Base-by-base conservation (phyloP, 495 filamentous ascomycete species). In the Aspergillus incahuasiensis region DNA sequence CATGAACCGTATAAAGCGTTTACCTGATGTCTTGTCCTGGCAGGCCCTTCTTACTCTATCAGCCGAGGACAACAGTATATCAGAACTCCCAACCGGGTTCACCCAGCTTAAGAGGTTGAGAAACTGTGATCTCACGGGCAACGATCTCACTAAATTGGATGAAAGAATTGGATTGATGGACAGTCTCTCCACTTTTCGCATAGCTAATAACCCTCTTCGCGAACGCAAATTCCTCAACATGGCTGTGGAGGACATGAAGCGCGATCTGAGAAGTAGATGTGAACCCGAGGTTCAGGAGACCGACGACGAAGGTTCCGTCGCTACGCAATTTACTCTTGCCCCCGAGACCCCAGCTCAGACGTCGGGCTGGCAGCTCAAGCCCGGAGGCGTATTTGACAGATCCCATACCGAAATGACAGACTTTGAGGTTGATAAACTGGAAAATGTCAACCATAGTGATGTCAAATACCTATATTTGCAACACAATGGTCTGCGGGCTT, bases 191-290 rank as follows among this genome's bases (percentile, higher is more conserved):
- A 84, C 82, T 54, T 79, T 97, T 38, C 82, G 82, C 11, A 76
- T 98, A 34, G 83, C 84, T 43, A 90, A 89, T 13, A 98, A 98
- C 63, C 94, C 94, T 5, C 70, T 98, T 12, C 76, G 86, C 42
- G 91, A 96, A 60, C 90, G 88, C 60, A 95, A 88, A 66, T 87
- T 94, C 52, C 74, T 91, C 28, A 85, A 75, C 19, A 88, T 96
- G 77, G 77, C 78, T 21, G 90, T 89, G 0, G 88, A 90, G 18
- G 88, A 91, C 49, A 68, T 98, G 61, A 96, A 96, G 72, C 79
- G 78, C 40, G 85, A 86, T 58, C 74, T 98, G 47, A 82, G 81
- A 32, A 78, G 78, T 38, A 81, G 89, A 19, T 74, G 94, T 41
- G 82, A 86, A 52, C 86, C 89, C 3, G 74, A 75, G 18, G 60